Evolutionary conservation across 2,329 filamentous ascomycete genomes (phyloP).

Genomic region (Basipetospora sp.): DNA sequence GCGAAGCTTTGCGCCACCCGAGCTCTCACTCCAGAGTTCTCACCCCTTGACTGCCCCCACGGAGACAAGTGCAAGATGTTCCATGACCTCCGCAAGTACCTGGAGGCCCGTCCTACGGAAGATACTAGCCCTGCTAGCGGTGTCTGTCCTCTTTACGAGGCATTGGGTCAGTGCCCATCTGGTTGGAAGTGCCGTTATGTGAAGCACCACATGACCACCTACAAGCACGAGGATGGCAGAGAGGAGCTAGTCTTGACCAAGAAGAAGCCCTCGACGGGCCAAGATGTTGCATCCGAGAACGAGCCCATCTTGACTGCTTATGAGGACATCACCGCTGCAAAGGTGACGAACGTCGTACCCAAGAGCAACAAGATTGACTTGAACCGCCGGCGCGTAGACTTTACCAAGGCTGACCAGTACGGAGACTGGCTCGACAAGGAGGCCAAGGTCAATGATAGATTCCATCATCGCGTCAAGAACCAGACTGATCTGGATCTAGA

Average conservation of each 20-base stretch:
- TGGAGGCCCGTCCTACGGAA: conserved; percentile 71
- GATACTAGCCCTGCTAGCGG: conserved; percentile 40
- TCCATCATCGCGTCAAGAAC: conserved; percentile 25
- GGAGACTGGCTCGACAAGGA: conserved; percentile 63
- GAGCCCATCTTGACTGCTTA: conserved; percentile 23
- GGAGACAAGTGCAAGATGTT: conserved; percentile 68
- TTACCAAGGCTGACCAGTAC: conserved; percentile 62
- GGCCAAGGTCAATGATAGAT: conserved; percentile 22
- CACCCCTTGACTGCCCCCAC: conserved; percentile 59
- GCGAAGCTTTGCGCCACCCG: conserved; percentile 65
- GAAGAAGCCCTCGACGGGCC: conserved; percentile 19
- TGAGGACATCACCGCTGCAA: neutral
- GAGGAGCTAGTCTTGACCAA: conserved; percentile 65
- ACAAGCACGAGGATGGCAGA: conserved; percentile 61
- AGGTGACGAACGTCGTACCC: conserved; percentile 53
- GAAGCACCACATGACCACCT: conserved; percentile 70
- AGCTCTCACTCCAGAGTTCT: conserved; percentile 62
- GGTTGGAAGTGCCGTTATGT: conserved; percentile 95
- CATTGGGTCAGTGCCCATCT: conserved; percentile 59
- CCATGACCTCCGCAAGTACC: conserved; percentile 75
- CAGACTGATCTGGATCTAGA: conserved; percentile 32
- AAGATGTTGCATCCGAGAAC: conserved; percentile 14
- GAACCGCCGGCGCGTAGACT: conserved; percentile 54
- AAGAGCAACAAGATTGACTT: conserved; percentile 59
- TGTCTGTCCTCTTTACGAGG: conserved; percentile 68